These are phyloP conservation scores for Lipomyces sp. DNA, from an alignment of 805 yeast species.

Conservation along the genomic window DNA sequence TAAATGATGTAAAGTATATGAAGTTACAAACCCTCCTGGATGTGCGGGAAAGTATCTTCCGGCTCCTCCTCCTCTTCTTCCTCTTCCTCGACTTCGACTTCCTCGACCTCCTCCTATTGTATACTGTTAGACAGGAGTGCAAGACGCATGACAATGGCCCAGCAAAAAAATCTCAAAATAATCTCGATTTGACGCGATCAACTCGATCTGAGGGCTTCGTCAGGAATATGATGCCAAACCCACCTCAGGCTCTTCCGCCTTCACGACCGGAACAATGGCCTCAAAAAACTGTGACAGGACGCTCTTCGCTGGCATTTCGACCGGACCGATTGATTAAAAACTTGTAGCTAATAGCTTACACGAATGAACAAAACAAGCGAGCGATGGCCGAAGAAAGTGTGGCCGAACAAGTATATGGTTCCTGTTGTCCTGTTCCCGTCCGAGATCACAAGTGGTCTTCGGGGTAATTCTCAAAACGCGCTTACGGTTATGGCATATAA, in stretches of 20 bases:
- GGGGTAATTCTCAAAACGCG: no score
- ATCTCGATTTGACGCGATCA: background rate
- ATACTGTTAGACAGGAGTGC: conserved; percentile 2
- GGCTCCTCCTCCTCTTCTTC: conserved; percentile 69
- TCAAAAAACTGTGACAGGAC: conserved; percentile 18
- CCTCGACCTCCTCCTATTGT: conserved; percentile 47
- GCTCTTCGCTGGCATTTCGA: conserved; percentile 7
- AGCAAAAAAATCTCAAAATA: background rate
- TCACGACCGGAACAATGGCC: conserved; percentile 25
- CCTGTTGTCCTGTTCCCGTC: no score
- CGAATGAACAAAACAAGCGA: no score
- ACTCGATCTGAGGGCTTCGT: background rate
- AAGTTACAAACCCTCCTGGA: conserved; percentile 45
- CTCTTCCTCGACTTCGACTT: conserved; percentile 56
- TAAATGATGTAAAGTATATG: conserved; percentile 26
- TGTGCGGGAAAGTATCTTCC: conserved; percentile 61
- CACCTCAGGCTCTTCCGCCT: conserved; percentile 30
- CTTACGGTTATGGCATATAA: no score
- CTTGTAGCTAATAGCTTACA: no score
- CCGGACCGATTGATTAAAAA: no score
- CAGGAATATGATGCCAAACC: background rate
- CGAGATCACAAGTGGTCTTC: no score
- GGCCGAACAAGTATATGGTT: no score
- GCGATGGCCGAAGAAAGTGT: no score
- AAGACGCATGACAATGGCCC: background rate